Conservation (phyloP, 805 yeast genomes). For the Priceomyces medius region DNA sequence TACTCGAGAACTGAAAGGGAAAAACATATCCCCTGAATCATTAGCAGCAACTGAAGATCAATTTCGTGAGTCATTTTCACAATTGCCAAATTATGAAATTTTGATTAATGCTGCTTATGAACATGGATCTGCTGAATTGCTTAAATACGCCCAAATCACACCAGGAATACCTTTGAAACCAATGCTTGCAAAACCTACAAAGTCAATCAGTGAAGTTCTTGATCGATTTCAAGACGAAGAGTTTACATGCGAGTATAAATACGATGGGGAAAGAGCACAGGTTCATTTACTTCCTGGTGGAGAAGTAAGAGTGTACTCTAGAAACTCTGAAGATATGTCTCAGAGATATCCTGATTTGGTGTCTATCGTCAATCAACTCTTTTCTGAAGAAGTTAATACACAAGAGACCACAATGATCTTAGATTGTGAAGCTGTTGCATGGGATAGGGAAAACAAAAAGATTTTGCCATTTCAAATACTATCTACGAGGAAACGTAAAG, state of each 20-base stretch:
- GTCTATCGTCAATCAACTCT: conserved; percentile 61
- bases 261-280: conserved; percentile 98
- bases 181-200: conserved; percentile 97
- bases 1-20: conserved; percentile 48
- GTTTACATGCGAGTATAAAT: conserved; percentile 95
- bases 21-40: conserved; percentile 38
- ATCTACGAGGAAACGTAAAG: conserved; percentile 92
- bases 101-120: conserved; percentile 65
- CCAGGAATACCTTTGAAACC: conserved; percentile 97
- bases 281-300: conserved; percentile 73
- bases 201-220: conserved; percentile 85
- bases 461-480: conserved; percentile 92
- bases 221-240: conserved; percentile 82
- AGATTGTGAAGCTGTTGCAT: conserved; percentile 98
- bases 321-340: conserved; percentile 97
- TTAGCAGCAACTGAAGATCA: conserved; percentile 69
- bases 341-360: conserved; percentile 90
- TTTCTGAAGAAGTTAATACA: conserved; percentile 29
- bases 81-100: conserved; percentile 85
- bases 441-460: conserved; percentile 76
- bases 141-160: conserved; percentile 67
- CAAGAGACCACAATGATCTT: conserved; percentile 58
- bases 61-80: conserved; percentile 83
- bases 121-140: conserved; percentile 64
- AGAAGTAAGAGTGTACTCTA: conserved; percentile 73